Evolutionary conservation across 2,329 filamentous ascomycete species (phyloP), one percentile per base, ranked within the genome.

Genomic region (Stemphylium lycopersici): DNA sequence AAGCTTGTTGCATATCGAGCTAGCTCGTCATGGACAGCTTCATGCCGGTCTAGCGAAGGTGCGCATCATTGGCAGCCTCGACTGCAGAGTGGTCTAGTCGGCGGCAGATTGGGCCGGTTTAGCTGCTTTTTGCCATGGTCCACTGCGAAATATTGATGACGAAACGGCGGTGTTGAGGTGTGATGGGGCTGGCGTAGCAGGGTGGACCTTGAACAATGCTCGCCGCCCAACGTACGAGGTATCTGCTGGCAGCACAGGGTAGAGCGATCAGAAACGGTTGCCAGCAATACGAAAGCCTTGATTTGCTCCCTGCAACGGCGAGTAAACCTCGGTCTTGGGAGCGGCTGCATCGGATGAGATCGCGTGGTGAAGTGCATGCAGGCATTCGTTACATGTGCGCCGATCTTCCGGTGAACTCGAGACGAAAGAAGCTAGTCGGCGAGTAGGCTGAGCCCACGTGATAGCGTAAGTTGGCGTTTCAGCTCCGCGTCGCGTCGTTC

Each of bases 21-120:
- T 65, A 67, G 67, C 67, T 69, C 63, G 67, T 69, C 53, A 42
- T 49, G 48, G 67, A 62, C 63, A 66, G 55, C 64, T 65, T 55
- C 46, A 58, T 51, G 55, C 57, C 55, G 56, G 57, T 43, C 41
- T 47, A 55, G 62, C 55, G 53, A 56, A 65, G 62, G 48, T 51
- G 50, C 50, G 57, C 63, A 60, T 62, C 38, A 66, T 63, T 46
- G 56, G 54, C 59, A 48, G 46, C 42, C 53, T 50, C 52, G 46
- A 36, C 51, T 31, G 40, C 32, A 48, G 26, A 22, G 44, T 43
- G 26, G 41, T 50, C 53, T 49, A 50, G 48, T 32, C 43, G 45
- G 15, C 45, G 36, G 29, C 31, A 43, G 33, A 18, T 31, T 51
- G 52, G 52, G 38, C 41, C 47, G 40, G 42, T 34, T 45, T 55